phyloP scores from a whole-genome alignment of 1,139 yeast genomes.

The Yamadazyma friedrichii region DNA sequence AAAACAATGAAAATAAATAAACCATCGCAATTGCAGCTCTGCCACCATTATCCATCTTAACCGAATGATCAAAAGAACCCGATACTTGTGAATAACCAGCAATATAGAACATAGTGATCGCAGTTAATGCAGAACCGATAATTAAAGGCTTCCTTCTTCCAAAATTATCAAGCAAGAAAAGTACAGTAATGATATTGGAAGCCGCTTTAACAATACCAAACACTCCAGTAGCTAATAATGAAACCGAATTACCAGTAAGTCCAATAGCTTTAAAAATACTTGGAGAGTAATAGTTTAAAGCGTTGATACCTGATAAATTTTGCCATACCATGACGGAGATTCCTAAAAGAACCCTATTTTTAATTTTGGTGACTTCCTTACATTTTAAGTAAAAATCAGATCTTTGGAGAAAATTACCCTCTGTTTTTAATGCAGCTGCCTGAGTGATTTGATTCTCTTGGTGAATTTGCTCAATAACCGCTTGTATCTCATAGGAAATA shows the following conservation, averaged over 20 bases:
- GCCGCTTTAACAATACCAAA: constrained; percentile 50
- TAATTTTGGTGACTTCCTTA: constrained; percentile 15
- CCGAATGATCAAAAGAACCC: constrained; percentile 25
- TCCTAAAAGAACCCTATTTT: constrained; percentile 29
- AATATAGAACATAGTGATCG: constrained; percentile 47
- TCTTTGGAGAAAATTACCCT: constrained; percentile 23
- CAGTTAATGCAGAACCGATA: constrained; percentile 42
- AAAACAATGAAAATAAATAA: constrained; percentile 43
- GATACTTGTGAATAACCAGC: constrained; percentile 39
- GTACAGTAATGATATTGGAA: constrained; percentile 39
- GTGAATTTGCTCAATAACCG: constrained; percentile 25
- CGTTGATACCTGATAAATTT: constrained; percentile 30
- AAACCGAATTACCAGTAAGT: constrained; percentile 30
- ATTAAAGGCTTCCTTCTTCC: constrained; percentile 48
- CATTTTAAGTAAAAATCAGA: constrained; percentile 8
- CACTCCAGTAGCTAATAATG: constrained; percentile 55
- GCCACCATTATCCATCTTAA: constrained; percentile 39
- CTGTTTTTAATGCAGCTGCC: constrained; percentile 18
- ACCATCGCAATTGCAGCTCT: constrained; percentile 47
- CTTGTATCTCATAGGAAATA: constrained; percentile 25
- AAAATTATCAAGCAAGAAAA: constrained; percentile 41
- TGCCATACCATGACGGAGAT: constrained; percentile 32
- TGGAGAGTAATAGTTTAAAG: constrained; percentile 32
- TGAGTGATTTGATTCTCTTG: constrained; percentile 17
- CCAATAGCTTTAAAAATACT: constrained; percentile 29